Percentiles rank a stretch among this genome's conserved stretches.
Evolutionary conservation across 306 rosid species (phyloP).

Genomic region (Sindora glabra): DNA sequence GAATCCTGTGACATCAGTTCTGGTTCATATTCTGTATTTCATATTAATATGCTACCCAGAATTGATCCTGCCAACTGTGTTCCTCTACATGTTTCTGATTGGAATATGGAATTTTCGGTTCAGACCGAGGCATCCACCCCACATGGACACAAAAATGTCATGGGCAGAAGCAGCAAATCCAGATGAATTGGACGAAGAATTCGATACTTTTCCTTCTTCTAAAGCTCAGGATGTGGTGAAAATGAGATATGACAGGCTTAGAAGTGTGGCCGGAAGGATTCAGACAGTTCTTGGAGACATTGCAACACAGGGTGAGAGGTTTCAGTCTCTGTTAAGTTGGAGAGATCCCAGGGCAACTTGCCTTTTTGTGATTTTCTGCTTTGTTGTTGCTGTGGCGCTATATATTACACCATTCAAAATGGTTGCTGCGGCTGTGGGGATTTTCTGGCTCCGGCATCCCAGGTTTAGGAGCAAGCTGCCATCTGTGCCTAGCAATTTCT

Average conservation of each 20-base stretch:
- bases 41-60: constrained; percentile 68
- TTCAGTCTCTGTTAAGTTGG: constrained; percentile 47
- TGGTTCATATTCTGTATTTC: constrained; percentile 62
- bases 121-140: constrained; percentile 56
- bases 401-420: constrained; percentile 55
- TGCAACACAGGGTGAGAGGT: constrained; percentile 66
- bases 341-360: constrained; percentile 63
- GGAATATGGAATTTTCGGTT: constrained; percentile 70
- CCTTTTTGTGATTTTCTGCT: constrained; percentile 36
- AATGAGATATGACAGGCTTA: constrained; percentile 70
- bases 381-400: constrained; percentile 42
- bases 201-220: constrained; percentile 67
- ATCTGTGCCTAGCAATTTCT: constrained; percentile 60
- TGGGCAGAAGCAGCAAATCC: constrained; percentile 79
- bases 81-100: constrained; percentile 76
- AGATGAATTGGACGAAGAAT: constrained; percentile 64
- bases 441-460: constrained; percentile 66
- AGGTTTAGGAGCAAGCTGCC: constrained; percentile 72
- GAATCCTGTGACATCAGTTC: constrained; percentile 55
- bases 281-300: constrained; percentile 62
- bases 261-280: constrained; percentile 69
- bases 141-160: constrained; percentile 74
- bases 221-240: constrained; percentile 43
- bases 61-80: constrained; percentile 59
- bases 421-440: constrained; percentile 44